Conservation (phyloP, 208 protist genomes). For the Leishmania arabica region DNA sequence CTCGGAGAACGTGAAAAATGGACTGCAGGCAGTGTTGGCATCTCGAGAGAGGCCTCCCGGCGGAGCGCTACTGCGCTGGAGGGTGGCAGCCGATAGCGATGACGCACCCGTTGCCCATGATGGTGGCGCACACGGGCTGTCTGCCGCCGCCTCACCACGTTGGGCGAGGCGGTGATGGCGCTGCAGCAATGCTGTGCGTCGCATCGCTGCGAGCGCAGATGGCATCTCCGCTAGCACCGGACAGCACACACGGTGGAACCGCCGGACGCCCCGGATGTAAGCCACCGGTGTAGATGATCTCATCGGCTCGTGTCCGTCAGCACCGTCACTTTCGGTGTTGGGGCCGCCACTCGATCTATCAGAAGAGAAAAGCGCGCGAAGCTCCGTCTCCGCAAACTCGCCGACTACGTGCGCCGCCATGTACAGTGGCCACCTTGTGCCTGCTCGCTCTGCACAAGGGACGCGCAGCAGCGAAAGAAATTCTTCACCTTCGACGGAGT, state of each 20-base stretch:
- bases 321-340: background rate
- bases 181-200: conserved; percentile 13
- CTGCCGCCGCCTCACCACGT: background rate
- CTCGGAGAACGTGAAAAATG: conserved; percentile 74
- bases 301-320: background rate
- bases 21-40: background rate
- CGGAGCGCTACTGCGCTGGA: background rate
- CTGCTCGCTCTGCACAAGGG: background rate
- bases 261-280: conserved; percentile 43
- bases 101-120: background rate
- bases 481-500: conserved; percentile 1
- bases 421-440: conserved; percentile 21
- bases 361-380: conserved; percentile 6
- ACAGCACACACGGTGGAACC: conserved; percentile 56
- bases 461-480: conserved; percentile 16
- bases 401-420: conserved; percentile 33
- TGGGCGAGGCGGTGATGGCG: background rate
- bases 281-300: conserved; percentile 19
- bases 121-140: background rate
- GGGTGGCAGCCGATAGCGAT: background rate
- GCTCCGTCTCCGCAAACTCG: conserved; percentile 7
- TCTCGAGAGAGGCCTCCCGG: background rate
- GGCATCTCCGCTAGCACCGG: conserved; percentile 28
- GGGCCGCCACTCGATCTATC: background rate
- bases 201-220: conserved; percentile 33